Evolutionary conservation across 176 grass and related monocot genomes (phyloP).

Genomic region (Cenchrus fungigraminus): DNA sequence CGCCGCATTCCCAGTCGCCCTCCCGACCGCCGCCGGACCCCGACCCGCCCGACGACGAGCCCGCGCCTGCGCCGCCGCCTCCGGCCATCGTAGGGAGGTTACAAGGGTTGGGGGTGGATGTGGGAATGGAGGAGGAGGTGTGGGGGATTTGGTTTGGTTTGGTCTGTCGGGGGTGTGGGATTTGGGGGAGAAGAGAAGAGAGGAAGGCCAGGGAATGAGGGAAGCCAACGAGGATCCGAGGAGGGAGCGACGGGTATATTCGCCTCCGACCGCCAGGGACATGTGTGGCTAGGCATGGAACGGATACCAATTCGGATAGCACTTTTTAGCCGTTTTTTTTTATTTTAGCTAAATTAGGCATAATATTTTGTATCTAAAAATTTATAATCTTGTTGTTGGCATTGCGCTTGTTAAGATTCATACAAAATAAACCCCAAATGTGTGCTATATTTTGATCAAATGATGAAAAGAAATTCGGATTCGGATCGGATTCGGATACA

Average conservation of each 20-base stretch:
- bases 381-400: too few species aligned
- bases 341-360: too few species aligned
- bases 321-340: too few species aligned
- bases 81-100: slow-evolving; percentile 19
- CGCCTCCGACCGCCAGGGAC: background rate
- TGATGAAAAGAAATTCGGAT: too few species aligned
- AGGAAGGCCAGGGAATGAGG: background rate
- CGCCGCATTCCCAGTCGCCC: slow-evolving; percentile 88
- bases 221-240: background rate
- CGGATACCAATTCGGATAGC: too few species aligned
- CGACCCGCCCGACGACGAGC: slow-evolving; percentile 41
- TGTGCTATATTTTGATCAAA: too few species aligned
- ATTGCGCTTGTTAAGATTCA: too few species aligned
- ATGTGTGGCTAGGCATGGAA: background rate
- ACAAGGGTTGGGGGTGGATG: background rate
- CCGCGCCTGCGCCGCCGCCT: slow-evolving; percentile 23
- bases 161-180: background rate
- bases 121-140: slow-evolving; percentile 15
- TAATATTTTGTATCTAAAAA: too few species aligned
- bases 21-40: slow-evolving; percentile 60
- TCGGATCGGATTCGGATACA: too few species aligned
- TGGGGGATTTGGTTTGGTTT: background rate
- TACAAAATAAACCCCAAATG: too few species aligned
- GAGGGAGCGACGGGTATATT: slow-evolving; percentile 5
- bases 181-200: slow-evolving; percentile 1